Base-by-base conservation (phyloP, 1,284 basidiomycete species). In the Pseudomicrostroma phylloplanum region DNA sequence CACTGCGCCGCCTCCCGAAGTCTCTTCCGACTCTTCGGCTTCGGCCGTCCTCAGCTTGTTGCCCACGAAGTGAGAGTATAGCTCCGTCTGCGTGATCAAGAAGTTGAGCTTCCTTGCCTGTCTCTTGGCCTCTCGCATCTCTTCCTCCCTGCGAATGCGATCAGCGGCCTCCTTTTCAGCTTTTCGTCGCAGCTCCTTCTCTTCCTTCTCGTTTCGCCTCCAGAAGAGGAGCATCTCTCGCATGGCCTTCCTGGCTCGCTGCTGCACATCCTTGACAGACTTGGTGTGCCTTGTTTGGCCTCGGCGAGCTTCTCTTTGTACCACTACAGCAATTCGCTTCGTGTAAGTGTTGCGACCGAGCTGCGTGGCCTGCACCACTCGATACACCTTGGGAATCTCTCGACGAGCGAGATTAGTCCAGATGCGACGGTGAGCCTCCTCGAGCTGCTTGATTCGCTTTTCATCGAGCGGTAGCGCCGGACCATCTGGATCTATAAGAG, bases 41-140 rank as follows among this genome's bases (percentile, higher is more conserved):
- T 96, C 93, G 62, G 87, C 86, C 53, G 94, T 97, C 82, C 96
- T 96, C 73, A 98, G 86, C 82, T 98, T 98, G 81, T 88, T 96
- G 46, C 96, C 94, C 64, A 99, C 92, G 83, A 98, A 98, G 83
- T 99, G 96, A 71, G 91, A 96, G 82, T 98, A 99, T 12, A 98
- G 85, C 80, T 99, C 96, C 12, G 96, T 98, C 81, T 98, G 96
- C 65, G 92, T 97, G 81, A 99, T 94, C 80, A 99, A 83, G 83
- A 98, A 99, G 82, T 98, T 96, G 62, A 99, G 86, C 81, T 98
- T 98, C 70, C 96, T 86, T 2, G 93, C 90, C 81, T 96, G 92
- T 57, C 96, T 85, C 63, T 94, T 90, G 30, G 91, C 89, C 81
- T 99, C 96, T 57, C 96, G 86, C 79, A 89, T 91, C 82, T 98